Percentiles rank a stretch among this genome's conserved stretches.
Evolutionary conservation across 169 alveolate genomes (phyloP).

Genomic region (Plasmodium fragile): DNA sequence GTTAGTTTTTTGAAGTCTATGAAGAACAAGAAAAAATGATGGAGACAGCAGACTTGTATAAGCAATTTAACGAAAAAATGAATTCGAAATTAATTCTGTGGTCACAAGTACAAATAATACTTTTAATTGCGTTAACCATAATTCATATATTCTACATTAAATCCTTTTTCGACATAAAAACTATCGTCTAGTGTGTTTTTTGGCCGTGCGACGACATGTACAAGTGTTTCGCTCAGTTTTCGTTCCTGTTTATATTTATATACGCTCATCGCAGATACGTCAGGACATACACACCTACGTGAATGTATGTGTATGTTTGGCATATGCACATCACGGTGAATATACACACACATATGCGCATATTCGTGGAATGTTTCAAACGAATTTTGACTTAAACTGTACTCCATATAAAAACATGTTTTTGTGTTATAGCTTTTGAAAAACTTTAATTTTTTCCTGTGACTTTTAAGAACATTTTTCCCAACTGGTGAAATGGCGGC

Average conservation of each 20-base stretch:
- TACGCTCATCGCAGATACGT: not conserved
- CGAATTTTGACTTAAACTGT: not conserved
- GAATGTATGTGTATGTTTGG: not conserved
- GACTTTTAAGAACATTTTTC: conserved; percentile 14
- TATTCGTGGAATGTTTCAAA: not conserved
- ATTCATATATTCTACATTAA: conserved; percentile 65
- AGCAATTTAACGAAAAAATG: conserved; percentile 71
- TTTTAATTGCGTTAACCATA: conserved; percentile 45
- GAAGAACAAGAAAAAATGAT: conserved; percentile 72
- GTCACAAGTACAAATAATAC: conserved; percentile 66
- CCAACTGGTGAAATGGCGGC: not conserved
- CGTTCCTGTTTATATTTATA: not conserved
- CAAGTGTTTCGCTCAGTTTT: not conserved
- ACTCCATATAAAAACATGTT: conserved; percentile 18
- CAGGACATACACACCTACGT: not conserved
- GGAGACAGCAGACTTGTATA: conserved; percentile 65
- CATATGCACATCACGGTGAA: not conserved
- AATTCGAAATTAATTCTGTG: conserved; percentile 59
- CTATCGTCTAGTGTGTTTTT: conserved; percentile 36
- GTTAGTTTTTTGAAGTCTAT: conserved; percentile 60
- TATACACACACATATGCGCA: not conserved
- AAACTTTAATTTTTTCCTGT: conserved; percentile 29
- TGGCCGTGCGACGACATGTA: not conserved
- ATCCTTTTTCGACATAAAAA: conserved; percentile 75
- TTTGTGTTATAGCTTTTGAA: conserved; percentile 33